Percentiles rank a stretch among this genome's conserved stretches.
Conservation (phyloP, 176 grass and related monocot species). For the Carex cristatella region DNA sequence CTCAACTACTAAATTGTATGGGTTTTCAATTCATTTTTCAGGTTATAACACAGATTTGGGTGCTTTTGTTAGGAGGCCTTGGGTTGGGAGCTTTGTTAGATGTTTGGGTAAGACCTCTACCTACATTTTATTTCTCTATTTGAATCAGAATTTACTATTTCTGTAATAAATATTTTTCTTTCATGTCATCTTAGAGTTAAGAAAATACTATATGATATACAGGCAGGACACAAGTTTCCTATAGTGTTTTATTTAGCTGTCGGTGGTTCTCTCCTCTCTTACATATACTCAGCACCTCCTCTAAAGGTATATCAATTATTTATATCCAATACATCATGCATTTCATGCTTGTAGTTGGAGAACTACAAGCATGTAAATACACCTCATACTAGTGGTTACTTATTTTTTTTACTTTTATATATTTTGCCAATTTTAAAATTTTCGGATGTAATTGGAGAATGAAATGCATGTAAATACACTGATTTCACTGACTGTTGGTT, state of each 20-base stretch:
- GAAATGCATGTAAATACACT: neutral
- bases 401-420: neutral
- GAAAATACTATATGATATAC: constrained; percentile 32
- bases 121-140: neutral
- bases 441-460: neutral
- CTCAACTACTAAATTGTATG: neutral
- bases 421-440: neutral
- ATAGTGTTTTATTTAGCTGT: constrained; percentile 89
- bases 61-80: constrained; percentile 76
- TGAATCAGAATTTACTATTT: neutral
- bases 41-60: constrained; percentile 98
- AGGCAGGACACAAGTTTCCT: constrained; percentile 89
- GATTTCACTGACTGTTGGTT: neutral
- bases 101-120: constrained; percentile 67
- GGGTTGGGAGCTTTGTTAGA: constrained; percentile 86
- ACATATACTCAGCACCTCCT: constrained; percentile 98
- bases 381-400: neutral
- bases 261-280: constrained; percentile 93
- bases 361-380: too few relatives aligned
- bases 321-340: constrained; percentile 6
- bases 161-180: neutral
- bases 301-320: constrained; percentile 61
- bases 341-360: constrained; percentile 8
- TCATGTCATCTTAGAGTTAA: constrained; percentile 23
- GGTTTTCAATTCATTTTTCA: constrained; percentile 29